phyloP scores from a whole-genome alignment of 768 basidiomycete genomes.

The Lactarius trivialis region DNA sequence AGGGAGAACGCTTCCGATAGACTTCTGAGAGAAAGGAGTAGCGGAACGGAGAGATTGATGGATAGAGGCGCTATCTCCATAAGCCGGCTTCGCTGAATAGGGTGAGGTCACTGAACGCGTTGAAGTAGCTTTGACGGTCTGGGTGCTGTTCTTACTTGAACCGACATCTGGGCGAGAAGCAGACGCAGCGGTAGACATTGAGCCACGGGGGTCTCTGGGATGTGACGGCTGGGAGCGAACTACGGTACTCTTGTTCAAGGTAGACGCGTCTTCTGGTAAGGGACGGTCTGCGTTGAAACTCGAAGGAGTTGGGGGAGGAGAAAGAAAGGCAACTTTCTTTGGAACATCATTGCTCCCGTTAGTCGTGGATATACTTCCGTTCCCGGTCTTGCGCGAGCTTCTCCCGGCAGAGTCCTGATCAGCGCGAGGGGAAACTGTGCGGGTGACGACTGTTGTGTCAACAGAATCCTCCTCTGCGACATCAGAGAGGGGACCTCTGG shows the following conservation, averaged over 20 bases:
- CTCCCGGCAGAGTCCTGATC: constrained; percentile 32
- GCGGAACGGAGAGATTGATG: constrained; percentile 67
- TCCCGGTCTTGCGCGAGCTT: constrained; percentile 37
- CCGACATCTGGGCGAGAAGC: constrained; percentile 56
- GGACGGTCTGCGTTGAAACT: constrained; percentile 43
- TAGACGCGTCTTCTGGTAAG: constrained; percentile 42
- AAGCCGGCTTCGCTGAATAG: constrained; percentile 40
- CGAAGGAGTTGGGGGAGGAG: constrained; percentile 64
- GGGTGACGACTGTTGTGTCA: constrained; percentile 20
- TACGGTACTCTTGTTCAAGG: constrained; percentile 54
- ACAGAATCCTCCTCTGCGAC: constrained; percentile 20
- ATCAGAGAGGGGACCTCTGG: constrained; percentile 25
- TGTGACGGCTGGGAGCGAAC: constrained; percentile 73
- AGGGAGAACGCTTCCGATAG: constrained; percentile 60
- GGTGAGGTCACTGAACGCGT: constrained; percentile 62
- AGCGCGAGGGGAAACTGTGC: constrained; percentile 19
- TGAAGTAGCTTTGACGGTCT: constrained; percentile 46
- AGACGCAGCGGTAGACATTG: constrained; percentile 55
- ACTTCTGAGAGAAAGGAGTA: constrained; percentile 79
- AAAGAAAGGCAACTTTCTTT: constrained; percentile 87
- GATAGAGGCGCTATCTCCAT: constrained; percentile 44
- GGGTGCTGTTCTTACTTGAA: constrained; percentile 37
- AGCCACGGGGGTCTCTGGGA: constrained; percentile 63
- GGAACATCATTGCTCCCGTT: constrained; percentile 42
- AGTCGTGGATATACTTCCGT: constrained; percentile 30